Conservation (phyloP, 2,329 filamentous ascomycete genomes). For the Zopfia rhizophila region DNA sequence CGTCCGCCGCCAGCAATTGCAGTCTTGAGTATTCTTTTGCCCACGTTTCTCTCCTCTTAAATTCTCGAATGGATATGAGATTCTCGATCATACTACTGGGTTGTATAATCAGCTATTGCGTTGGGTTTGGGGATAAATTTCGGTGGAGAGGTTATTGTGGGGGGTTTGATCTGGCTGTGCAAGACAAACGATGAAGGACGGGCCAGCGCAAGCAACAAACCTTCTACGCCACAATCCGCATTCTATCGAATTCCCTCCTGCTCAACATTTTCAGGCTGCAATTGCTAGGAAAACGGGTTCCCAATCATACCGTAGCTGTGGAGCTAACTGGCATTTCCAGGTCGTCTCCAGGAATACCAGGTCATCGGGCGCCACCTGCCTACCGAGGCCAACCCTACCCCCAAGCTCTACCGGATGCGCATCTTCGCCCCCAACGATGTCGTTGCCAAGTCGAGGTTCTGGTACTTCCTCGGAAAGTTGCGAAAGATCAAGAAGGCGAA, state of each 20-base stretch:
- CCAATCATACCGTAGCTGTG: slow-evolving; percentile 6
- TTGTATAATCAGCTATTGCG: no score
- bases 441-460: slow-evolving; percentile 99
- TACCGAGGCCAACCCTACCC: slow-evolving; percentile 94
- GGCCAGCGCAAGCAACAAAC: no score
- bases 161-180: no score
- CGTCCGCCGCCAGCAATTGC: slow-evolving; percentile 43
- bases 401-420: slow-evolving; percentile 99
- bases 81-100: no score
- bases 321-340: slow-evolving; percentile 63
- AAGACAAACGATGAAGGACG: no score
- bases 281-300: slow-evolving; percentile 35
- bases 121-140: no score
- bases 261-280: no score
- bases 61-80: no score
- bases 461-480: slow-evolving; percentile 99
- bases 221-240: no score
- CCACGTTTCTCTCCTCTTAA: background rate
- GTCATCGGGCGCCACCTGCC: slow-evolving; percentile 99
- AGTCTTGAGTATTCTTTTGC: slow-evolving; percentile 22
- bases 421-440: slow-evolving; percentile 99
- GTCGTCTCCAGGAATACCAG: slow-evolving; percentile 99
- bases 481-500: slow-evolving; percentile 99
- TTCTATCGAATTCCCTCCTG: no score
- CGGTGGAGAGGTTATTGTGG: no score